Evolutionary conservation across 192 early-diverging fungal genomes (phyloP).

Genomic region (Powellomyces hirtus): DNA sequence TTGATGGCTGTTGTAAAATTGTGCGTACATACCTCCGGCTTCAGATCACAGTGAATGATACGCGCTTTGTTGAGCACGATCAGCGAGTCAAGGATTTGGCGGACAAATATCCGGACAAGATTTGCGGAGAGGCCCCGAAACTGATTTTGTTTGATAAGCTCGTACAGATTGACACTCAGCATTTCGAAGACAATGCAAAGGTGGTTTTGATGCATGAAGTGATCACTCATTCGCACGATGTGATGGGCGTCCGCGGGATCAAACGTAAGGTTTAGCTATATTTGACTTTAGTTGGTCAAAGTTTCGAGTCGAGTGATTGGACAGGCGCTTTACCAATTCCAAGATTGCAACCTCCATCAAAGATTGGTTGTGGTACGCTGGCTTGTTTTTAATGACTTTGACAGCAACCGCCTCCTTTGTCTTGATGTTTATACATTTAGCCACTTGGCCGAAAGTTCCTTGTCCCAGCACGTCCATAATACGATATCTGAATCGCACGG

Average conservation of each 20-base stretch:
- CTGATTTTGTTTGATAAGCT: slow-evolving; percentile 96
- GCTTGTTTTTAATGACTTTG: slow-evolving; percentile 98
- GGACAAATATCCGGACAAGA: slow-evolving; percentile 87
- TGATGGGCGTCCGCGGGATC: slow-evolving; percentile 87
- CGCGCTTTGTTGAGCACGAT: slow-evolving; percentile 80
- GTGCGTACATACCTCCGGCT: slow-evolving; percentile 68
- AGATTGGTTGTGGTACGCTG: slow-evolving; percentile 96
- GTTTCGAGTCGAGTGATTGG: not conserved
- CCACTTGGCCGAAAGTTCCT: slow-evolving; percentile 99
- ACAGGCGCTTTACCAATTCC: slow-evolving; percentile 70
- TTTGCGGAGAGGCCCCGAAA: slow-evolving; percentile 93
- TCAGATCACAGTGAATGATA: slow-evolving; percentile 98
- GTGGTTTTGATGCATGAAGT: slow-evolving; percentile 90
- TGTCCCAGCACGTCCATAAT: slow-evolving; percentile 92
- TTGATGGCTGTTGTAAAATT: too few species aligned
- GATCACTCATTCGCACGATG: slow-evolving; percentile 83
- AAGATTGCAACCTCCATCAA: slow-evolving; percentile 96
- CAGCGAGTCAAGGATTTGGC: slow-evolving; percentile 91
- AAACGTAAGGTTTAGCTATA: slow-evolving; percentile 82
- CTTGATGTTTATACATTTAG: slow-evolving; percentile 90
- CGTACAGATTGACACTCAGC: slow-evolving; percentile 95
- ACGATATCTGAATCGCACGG: slow-evolving; percentile 59
- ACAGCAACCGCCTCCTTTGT: slow-evolving; percentile 89
- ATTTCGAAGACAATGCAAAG: slow-evolving; percentile 97
- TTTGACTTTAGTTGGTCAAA: too few species aligned